Percentiles rank a stretch among this genome's conserved stretches.
These are phyloP conservation scores for Haemoproteus tartakovskyi DNA, from an alignment of 169 alveolate species.

Conservation along the genomic window DNA sequence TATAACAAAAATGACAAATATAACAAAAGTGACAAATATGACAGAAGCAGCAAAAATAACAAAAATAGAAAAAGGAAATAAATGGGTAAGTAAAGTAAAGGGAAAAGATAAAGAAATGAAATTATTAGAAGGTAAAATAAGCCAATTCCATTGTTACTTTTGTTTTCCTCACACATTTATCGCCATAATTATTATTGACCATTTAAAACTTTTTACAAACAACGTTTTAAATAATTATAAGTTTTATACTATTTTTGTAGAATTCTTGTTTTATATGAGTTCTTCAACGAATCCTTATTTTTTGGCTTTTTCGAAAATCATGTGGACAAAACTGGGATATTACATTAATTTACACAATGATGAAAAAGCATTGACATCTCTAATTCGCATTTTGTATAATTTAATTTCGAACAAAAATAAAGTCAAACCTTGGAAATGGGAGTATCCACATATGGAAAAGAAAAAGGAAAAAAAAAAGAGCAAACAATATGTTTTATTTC, in stretches of 20 bases:
- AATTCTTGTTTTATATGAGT: conserved; percentile 46
- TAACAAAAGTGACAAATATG: too few relatives aligned
- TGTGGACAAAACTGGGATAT: conserved; percentile 13
- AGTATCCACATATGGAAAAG: background rate
- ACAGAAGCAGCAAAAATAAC: too few relatives aligned
- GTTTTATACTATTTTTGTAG: conserved; percentile 14
- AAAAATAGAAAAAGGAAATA: too few relatives aligned
- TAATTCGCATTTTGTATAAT: conserved; percentile 20
- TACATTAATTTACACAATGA: conserved; percentile 12
- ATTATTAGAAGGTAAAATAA: too few relatives aligned
- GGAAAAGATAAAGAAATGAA: too few relatives aligned
- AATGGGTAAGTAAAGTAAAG: too few relatives aligned
- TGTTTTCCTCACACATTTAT: conserved; percentile 22
- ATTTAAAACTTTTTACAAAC: conserved; percentile 30
- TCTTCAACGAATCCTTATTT: conserved; percentile 39
- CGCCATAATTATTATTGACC: conserved; percentile 9
- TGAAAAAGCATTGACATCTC: background rate
- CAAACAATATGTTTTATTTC: conserved; percentile 21
- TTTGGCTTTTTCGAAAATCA: conserved; percentile 11
- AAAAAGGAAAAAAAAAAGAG: background rate
- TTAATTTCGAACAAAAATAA: conserved; percentile 1
- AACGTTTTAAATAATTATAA: conserved; percentile 7
- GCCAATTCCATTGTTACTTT: conserved; percentile 5
- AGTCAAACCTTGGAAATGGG: background rate
- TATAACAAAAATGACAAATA: background rate